Base-by-base conservation (phyloP, 441 rosid genomes). In the Corymbia citriodora region DNA sequence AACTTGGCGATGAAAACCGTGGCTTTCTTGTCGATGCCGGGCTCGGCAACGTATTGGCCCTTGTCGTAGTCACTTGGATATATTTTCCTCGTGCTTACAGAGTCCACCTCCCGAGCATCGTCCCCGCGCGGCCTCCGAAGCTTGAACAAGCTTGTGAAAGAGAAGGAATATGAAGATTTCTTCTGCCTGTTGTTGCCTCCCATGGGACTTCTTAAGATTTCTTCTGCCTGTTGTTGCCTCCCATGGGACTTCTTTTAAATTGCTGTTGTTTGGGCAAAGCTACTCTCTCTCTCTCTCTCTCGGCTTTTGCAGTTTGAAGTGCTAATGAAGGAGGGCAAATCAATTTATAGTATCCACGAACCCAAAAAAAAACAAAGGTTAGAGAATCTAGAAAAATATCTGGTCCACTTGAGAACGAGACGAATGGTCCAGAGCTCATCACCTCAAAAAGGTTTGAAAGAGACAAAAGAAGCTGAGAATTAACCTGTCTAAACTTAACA, bases 141-240 rank as follows among this genome's bases (percentile, higher is more conserved):
- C 89, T 93, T 95, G 93, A 95, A 93, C 33, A 95, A 85, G 90
- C 90, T 89, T 74, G 93, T 92, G 31, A 94, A 48, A 29, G 95
- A 93, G 90, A 93, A 94, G 8, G 90, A 88, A 33, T 83, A 40
- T 52, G 90, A 93, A 55, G 89, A 90, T 91, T 92, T 93, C 92
- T 87, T 95, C 57, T 93, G 95, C 91, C 40, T 93, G 91, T 48
- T 23, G 89, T 91, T 91, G 82, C 95, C n/a, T n/a, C n/a, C n/a
- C n/a, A n/a, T n/a, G n/a, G n/a, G n/a, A n/a, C n/a, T n/a, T n/a
- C n/a, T n/a, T n/a, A 93, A 55, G 89, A 90, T 91, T 92, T 93
- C 92, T 87, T 95, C 57, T 93, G 95, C 91, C 40, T 93, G 91
- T 48, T 23, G 89, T 91, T 91, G 82, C 95, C 93, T 45, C 92